phyloP scores from a whole-genome alignment of 192 early-diverging fungal genomes.

The Funneliformis mosseae region DNA sequence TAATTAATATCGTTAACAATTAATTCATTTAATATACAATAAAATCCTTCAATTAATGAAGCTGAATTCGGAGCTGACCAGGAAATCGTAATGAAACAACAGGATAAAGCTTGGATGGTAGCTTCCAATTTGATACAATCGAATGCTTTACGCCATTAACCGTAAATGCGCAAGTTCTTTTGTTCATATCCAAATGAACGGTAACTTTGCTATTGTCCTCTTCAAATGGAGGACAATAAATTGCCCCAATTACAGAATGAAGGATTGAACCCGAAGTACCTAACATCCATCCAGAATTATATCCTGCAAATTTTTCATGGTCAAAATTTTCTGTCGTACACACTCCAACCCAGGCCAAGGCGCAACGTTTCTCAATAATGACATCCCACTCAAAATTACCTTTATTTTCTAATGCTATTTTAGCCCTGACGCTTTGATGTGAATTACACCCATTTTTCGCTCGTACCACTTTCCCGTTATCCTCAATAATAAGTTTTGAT shows the following conservation, averaged over 20 bases:
- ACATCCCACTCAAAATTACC: slow-evolving; percentile 26
- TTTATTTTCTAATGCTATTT: no score
- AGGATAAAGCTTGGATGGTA: slow-evolving; percentile 28
- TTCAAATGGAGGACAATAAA: neutral
- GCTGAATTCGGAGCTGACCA: neutral
- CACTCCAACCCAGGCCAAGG: neutral
- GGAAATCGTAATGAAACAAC: slow-evolving; percentile 1
- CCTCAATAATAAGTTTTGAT: neutral
- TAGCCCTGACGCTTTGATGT: neutral
- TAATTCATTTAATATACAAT: no score
- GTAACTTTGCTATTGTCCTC: neutral
- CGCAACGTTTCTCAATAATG: slow-evolving; percentile 5
- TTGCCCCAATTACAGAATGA: neutral
- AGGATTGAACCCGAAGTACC: neutral
- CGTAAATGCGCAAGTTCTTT: slow-evolving; percentile 10
- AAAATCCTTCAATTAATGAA: no score
- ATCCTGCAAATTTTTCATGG: neutral
- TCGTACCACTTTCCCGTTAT: neutral
- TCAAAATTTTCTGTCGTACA: neutral
- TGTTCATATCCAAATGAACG: slow-evolving; percentile 30
- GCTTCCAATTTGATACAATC: neutral
- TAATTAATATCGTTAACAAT: no score
- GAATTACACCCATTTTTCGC: no score
- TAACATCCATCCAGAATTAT: slow-evolving; percentile 4
- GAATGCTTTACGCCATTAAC: slow-evolving; percentile 21